Evolutionary conservation across 78 protist species (phyloP).

Genomic region (Chrysochromulina tobinii): DNA sequence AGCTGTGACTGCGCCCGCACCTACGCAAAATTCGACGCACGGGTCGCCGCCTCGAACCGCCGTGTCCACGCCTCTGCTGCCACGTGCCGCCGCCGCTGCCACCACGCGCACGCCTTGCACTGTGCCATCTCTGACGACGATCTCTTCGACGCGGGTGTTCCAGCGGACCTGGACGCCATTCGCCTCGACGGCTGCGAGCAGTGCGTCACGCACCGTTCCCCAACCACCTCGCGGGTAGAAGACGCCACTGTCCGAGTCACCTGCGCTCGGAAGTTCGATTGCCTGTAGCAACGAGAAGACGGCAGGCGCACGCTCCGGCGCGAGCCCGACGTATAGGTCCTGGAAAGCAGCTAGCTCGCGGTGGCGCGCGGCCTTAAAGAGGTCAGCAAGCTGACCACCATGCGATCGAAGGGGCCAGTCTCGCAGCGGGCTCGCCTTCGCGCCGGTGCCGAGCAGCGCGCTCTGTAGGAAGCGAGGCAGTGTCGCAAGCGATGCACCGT

Average conservation of each 20-base stretch:
- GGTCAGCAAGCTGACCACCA: not conserved
- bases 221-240: not conserved
- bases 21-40: no score
- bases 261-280: not conserved
- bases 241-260: not conserved
- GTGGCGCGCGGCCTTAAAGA: not conserved
- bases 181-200: not conserved
- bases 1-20: no score
- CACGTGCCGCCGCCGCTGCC: not conserved
- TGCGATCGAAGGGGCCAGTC: not conserved
- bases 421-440: not conserved
- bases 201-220: not conserved
- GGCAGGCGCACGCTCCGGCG: not conserved
- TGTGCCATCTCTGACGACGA: not conserved
- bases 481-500: not conserved
- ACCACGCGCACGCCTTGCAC: not conserved
- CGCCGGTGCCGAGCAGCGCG: not conserved
- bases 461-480: not conserved
- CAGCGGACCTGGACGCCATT: not conserved
- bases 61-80: no score
- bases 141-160: not conserved
- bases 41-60: no score
- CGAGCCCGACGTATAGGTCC: slow-evolving; percentile 1
- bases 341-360: slow-evolving; percentile 6
- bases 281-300: not conserved